Base-by-base conservation (phyloP, 192 early-diverging fungal species). In the Coemansia sp. region DNA sequence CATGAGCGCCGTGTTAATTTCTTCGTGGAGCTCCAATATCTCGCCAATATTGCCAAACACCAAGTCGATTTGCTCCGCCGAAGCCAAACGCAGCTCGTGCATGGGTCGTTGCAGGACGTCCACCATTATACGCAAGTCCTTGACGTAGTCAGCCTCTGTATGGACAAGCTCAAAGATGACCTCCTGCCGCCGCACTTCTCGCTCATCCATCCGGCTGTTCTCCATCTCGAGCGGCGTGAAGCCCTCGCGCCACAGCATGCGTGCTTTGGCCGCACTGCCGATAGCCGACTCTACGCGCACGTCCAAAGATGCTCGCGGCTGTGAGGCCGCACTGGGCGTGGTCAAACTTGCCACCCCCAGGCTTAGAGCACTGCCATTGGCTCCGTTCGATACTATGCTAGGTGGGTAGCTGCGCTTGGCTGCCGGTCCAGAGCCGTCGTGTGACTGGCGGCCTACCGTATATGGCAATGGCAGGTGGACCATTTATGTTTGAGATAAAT, bases 121-220 rank as follows among this genome's bases (percentile, higher is more conserved):
- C 3, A 94, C 88, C 9, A 95, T 85, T 41, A 92, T 87, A 43
- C 92, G 87, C 36, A 99, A 87, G 87, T 99, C 97, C 22, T 88
- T 86, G 20, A 94, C 88, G 71, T 96, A 99, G 73, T 96, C 95
- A 18, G 87, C 87, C 85, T 99, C 97, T 2, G 96, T 97, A 62
- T 90, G 86, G 29, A 96, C 87, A 6, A 97, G 91, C 73, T 99
- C 97, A 73, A 91, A 94, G 62, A 99, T 97, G 18, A 97, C 91
- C 81, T 99, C 97, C 69, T 99, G 97, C 50, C 97, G 86, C 65
- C 92, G 89, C 9, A 90, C 87, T 62, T 96, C 95, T 40, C 89
- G 78, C 66, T 88, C 88, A 69, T 82, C 74, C 43, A 93, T 82
- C 33, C 74, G 78, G 64, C 88, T 77, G 77, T 79, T 84, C n/a